A percentile compares a stretch with the other conserved stretches of the same genome.
Conservation (phyloP, 495 filamentous ascomycete species). For the Penicillium longicatenatum region DNA sequence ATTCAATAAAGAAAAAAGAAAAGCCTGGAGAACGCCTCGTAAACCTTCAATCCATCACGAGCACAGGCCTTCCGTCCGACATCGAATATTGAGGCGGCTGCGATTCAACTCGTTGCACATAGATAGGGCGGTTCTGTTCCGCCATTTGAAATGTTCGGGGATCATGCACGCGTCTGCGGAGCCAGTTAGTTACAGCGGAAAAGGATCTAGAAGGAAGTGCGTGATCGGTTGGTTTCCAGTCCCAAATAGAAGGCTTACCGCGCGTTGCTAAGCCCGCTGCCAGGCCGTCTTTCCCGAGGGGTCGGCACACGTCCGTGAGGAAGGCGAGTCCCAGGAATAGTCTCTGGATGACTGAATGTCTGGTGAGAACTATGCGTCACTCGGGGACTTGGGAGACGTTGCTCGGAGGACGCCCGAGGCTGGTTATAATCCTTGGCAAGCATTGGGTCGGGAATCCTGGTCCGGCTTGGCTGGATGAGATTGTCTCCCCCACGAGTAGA, state of each 20-base stretch:
- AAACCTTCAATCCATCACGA: conserved; percentile 39
- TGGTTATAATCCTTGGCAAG: conserved; percentile 12
- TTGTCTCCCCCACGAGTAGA: conserved; percentile 7
- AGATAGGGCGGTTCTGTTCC: conserved; percentile 31
- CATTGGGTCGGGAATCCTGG: conserved; percentile 17
- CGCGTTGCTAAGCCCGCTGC: conserved; percentile 17
- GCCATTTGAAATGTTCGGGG: conserved; percentile 23
- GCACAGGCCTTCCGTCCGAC: conserved; percentile 27
- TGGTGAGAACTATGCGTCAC: conserved; percentile 15
- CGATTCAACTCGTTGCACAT: conserved; percentile 29
- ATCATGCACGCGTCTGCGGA: conserved; percentile 21
- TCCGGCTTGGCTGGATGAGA: conserved; percentile 1
- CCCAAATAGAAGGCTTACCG: conserved; percentile 24
- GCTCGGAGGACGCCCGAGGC: conserved; percentile 15
- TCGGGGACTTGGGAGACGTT: conserved; percentile 18
- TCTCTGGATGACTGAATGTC: conserved; percentile 9
- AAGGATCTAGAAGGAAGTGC: not conserved
- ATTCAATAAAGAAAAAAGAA: conserved; percentile 6
- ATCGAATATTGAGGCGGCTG: conserved; percentile 23
- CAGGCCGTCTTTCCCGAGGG: conserved; percentile 23
- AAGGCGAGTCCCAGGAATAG: conserved; percentile 11
- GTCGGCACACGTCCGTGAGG: conserved; percentile 7
- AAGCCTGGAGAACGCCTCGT: not conserved
- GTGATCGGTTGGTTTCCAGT: not conserved
- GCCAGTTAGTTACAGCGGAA: not conserved